Base-by-base conservation (phyloP, 2,329 filamentous ascomycete species). In the Claviceps spartinae region DNA sequence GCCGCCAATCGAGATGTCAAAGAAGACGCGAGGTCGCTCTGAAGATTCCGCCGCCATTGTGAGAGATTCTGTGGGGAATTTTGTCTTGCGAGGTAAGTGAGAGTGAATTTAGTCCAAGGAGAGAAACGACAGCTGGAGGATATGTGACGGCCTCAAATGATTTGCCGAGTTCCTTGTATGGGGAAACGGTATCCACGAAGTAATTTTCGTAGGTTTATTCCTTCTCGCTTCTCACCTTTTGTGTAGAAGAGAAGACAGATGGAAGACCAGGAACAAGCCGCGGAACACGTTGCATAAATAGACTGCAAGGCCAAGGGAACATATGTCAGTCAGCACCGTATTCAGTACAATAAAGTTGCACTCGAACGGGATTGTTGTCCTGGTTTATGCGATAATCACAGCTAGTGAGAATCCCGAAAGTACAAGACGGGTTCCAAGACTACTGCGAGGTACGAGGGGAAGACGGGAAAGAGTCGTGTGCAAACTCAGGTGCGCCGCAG, bases 1-100 rank as follows among this genome's bases (percentile, higher is more conserved):
- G 54, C 80, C 78, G 64, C 86, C 89, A 64, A 97, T 85, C 56
- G 82, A 75, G 66, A 98, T 83, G 73, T 97, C 90, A 69, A 98
- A 96, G 75, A 85, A 98, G 72, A 95, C 90, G 61, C 86, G 83
- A 65, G 81, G 81, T 63, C 86, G 85, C 74, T 65, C 58, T 62
- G 72, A 72, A 61, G 69, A 63, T 14, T 63, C 59, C 54, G 69
- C 69, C 65, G 67, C 64, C 72, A 74, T 75, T 53, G 56, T 61
- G 59, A 51, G 13, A 41, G 34, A 49, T 52, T 26, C 43, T 47
- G 48, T 43, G 8, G 40, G 11, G 2, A 8, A n/a, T 14, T 22
- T 3, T 42, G 8, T 16, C n/a, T 47, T 30, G n/a, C 20, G 36
- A 44, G 37, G 18, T 6, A 44, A n/a, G 26, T 22, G 13, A 18